A percentile compares a stretch with the other conserved stretches of the same genome.
Conservation (phyloP, 495 filamentous ascomycete species). For the Patellaria atrata region DNA sequence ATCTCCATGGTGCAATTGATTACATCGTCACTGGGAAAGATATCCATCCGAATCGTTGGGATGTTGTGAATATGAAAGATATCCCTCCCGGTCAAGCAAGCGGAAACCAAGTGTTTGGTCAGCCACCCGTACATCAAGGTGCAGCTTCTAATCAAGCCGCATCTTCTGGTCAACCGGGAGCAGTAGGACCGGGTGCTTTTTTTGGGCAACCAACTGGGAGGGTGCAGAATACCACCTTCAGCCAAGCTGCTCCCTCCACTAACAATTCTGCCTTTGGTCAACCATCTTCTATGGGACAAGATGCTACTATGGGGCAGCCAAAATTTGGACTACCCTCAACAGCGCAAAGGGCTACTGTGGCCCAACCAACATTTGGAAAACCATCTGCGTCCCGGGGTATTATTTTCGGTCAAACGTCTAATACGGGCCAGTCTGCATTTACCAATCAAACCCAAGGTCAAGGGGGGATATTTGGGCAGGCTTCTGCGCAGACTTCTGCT, state of each 20-base stretch:
- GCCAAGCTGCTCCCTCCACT: slow-evolving; percentile 9
- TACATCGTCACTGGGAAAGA: slow-evolving; percentile 55
- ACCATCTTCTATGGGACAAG: slow-evolving; percentile 11
- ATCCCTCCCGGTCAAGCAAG: background rate
- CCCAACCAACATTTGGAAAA: slow-evolving; percentile 7
- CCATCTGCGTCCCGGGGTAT: no score
- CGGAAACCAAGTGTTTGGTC: slow-evolving; percentile 11
- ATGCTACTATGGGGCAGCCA: slow-evolving; percentile 8
- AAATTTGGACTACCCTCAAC: slow-evolving; percentile 1
- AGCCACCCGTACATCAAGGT: slow-evolving; percentile 11
- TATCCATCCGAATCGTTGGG: slow-evolving; percentile 66
- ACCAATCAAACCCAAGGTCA: no score
- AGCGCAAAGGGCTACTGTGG: no score
- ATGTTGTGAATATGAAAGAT: slow-evolving; percentile 35
- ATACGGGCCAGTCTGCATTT: no score
- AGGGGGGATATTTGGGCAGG: no score
- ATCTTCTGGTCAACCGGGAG: slow-evolving; percentile 17
- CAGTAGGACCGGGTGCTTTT: slow-evolving; percentile 6
- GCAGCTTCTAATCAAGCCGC: slow-evolving; percentile 9
- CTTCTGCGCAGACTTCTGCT: background rate
- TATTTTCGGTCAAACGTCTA: slow-evolving; percentile 11
- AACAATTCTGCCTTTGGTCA: slow-evolving; percentile 13
- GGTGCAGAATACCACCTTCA: slow-evolving; percentile 12
- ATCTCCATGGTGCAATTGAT: slow-evolving; percentile 56
- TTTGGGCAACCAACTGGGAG: slow-evolving; percentile 14